Percentiles rank a stretch among this genome's conserved stretches.
phyloP scores from a whole-genome alignment of 2,329 filamentous ascomycete species.

The Aaosphaeria pasadenensis region DNA sequence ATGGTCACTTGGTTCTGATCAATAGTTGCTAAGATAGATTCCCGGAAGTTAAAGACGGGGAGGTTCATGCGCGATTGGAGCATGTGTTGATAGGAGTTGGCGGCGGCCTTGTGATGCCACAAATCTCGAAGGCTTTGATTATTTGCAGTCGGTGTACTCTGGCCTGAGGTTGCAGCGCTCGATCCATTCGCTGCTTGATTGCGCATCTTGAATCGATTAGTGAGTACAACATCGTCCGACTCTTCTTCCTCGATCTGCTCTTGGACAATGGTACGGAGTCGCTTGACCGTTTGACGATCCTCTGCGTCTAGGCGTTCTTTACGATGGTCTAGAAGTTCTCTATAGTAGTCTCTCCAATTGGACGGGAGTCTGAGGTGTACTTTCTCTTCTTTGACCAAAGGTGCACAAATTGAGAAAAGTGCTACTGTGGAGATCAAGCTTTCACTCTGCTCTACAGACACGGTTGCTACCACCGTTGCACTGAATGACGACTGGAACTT shows the following conservation, averaged over 20 bases:
- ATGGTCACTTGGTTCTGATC: conserved; percentile 83
- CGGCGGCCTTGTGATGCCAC: conserved; percentile 52
- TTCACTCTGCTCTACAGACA: conserved; percentile 78
- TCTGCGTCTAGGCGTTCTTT: conserved; percentile 67
- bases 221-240: conserved; percentile 61
- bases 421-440: conserved; percentile 78
- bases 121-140: conserved; percentile 47
- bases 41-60: conserved; percentile 83
- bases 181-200: conserved; percentile 25
- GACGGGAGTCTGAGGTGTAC: conserved; percentile 73
- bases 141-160: conserved; percentile 21
- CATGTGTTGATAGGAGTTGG: conserved; percentile 71
- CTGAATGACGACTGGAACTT: conserved; percentile 58
- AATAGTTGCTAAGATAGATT: conserved; percentile 74
- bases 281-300: conserved; percentile 67
- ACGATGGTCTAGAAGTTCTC: conserved; percentile 68
- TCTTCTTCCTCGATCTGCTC: conserved; percentile 58
- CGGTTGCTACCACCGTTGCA: conserved; percentile 72
- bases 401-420: conserved; percentile 76
- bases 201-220: conserved; percentile 65
- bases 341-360: conserved; percentile 82
- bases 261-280: conserved; percentile 68
- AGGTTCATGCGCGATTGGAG: conserved; percentile 72
- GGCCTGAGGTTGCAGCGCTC: conserved; percentile 26
- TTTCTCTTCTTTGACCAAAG: conserved; percentile 82